Evolutionary conservation across 1,284 basidiomycete genomes (phyloP).

Genomic region (Polyporus tsugae): DNA sequence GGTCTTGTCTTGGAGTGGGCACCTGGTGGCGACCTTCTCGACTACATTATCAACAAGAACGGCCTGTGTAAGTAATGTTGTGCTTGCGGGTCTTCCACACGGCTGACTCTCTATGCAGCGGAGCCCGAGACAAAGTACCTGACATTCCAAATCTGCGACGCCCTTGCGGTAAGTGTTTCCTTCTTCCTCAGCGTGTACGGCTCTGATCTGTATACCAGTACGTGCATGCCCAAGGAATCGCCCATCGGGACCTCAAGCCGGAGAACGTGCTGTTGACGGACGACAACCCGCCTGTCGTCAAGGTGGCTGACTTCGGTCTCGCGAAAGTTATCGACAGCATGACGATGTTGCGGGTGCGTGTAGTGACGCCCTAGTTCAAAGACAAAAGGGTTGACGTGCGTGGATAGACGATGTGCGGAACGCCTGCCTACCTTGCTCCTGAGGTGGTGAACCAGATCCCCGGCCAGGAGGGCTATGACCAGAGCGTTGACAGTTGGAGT

Average conservation of each 20-base stretch:
- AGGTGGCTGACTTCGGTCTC: constrained; percentile 93
- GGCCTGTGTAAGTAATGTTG: constrained; percentile 61
- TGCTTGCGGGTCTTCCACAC: constrained; percentile 20
- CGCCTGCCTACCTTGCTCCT: constrained; percentile 85
- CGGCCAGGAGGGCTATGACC: constrained; percentile 77
- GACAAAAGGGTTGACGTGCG: constrained; percentile 12
- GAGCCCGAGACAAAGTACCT: constrained; percentile 68
- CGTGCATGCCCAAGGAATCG: constrained; percentile 77
- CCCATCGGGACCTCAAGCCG: constrained; percentile 93
- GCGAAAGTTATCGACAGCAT: constrained; percentile 86
- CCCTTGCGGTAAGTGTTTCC: constrained; percentile 61
- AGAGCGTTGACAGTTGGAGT: constrained; percentile 92
- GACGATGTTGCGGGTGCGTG: constrained; percentile 72
- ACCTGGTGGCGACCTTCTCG: constrained; percentile 89
- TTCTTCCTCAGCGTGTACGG: constrained; percentile 8
- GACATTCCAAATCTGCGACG: constrained; percentile 79
- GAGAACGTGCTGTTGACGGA: constrained; percentile 85
- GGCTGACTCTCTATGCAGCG: constrained; percentile 44
- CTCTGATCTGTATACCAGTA: constrained; percentile 55
- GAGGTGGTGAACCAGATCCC: constrained; percentile 83
- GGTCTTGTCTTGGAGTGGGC: constrained; percentile 84
- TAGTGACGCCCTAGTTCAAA: background rate
- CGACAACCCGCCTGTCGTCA: constrained; percentile 70
- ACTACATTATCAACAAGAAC: constrained; percentile 68
- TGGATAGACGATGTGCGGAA: constrained; percentile 84